Evolutionary conservation across 306 rosid species (phyloP).

Genomic region (Glycyrrhiza uralensis): DNA sequence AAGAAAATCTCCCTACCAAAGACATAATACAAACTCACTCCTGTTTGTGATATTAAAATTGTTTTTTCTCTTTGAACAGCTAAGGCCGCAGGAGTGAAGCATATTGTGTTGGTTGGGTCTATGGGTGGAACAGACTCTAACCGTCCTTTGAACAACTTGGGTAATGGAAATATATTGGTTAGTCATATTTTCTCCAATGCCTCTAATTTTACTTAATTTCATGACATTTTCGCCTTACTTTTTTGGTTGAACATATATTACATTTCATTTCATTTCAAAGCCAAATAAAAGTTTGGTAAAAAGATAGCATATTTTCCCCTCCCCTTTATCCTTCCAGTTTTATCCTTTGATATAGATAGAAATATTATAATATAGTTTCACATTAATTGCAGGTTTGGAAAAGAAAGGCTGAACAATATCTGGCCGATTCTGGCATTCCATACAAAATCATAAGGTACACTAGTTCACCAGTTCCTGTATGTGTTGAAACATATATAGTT

Average conservation of each 20-base stretch:
- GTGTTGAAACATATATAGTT: neutral
- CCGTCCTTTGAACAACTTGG: slow-evolving; percentile 82
- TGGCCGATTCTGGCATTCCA: slow-evolving; percentile 84
- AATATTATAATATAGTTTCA: neutral
- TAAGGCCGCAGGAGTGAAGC: slow-evolving; percentile 91
- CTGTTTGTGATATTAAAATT: slow-evolving; percentile 19
- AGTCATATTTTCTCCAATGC: slow-evolving; percentile 30
- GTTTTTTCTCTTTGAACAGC: slow-evolving; percentile 49
- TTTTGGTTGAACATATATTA: neutral
- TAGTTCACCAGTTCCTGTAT: neutral
- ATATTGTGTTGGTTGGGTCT: slow-evolving; percentile 89
- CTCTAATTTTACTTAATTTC: neutral
- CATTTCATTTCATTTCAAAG: neutral
- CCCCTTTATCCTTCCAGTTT: neutral
- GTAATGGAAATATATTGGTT: slow-evolving; percentile 91
- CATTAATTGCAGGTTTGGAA: slow-evolving; percentile 72
- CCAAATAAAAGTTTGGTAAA: slow-evolving; percentile 5
- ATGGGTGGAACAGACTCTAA: slow-evolving; percentile 89
- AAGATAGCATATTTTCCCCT: neutral
- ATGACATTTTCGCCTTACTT: neutral
- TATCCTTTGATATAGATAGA: neutral
- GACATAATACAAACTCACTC: neutral
- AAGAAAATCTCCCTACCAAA: neutral
- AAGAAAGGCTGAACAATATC: slow-evolving; percentile 94
- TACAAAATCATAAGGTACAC: slow-evolving; percentile 86